phyloP scores from a whole-genome alignment of 495 filamentous ascomycete genomes.

The Pseudevernia furfuracea region DNA sequence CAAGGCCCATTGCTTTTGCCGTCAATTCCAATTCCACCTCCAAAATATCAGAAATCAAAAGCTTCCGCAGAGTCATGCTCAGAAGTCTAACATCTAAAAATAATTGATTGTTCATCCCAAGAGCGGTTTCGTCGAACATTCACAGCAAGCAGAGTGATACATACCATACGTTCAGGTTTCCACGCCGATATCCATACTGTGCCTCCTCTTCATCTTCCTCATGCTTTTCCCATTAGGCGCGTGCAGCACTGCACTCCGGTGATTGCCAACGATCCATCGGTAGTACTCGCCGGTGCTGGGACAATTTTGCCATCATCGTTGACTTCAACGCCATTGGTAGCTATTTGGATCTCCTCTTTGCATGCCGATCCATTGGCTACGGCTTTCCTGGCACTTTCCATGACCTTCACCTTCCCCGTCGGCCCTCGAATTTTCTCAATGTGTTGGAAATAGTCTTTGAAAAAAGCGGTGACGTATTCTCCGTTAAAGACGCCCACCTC shows the following conservation, averaged over 20 bases:
- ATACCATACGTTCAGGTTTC: background rate
- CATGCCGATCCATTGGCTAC: slow-evolving; percentile 59
- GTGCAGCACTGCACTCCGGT: slow-evolving; percentile 5
- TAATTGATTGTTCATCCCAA: slow-evolving; percentile 4
- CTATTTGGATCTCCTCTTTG: slow-evolving; percentile 53
- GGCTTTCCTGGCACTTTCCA: slow-evolving; percentile 61
- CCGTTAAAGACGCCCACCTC: slow-evolving; percentile 98
- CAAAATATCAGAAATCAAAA: background rate
- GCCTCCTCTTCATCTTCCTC: slow-evolving; percentile 32
- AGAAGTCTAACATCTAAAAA: slow-evolving; percentile 16
- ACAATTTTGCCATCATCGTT: slow-evolving; percentile 50
- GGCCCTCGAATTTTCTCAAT: slow-evolving; percentile 69
- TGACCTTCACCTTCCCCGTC: slow-evolving; percentile 61
- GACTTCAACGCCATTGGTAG: slow-evolving; percentile 55
- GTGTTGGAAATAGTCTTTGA: slow-evolving; percentile 78
- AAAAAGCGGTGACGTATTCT: slow-evolving; percentile 76
- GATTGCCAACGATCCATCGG: background rate
- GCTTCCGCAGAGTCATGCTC: slow-evolving; percentile 6
- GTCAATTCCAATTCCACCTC: background rate
- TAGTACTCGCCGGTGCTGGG: slow-evolving; percentile 36
- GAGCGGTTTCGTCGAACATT: background rate
- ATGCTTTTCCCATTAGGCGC: slow-evolving; percentile 6
- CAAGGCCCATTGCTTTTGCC: background rate
- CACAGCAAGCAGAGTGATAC: background rate
- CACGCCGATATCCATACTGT: slow-evolving; percentile 51